A percentile compares a stretch with the other conserved stretches of the same genome.
Evolutionary conservation across 495 filamentous ascomycete genomes (phyloP).

Genomic region (Penicillium manginii): DNA sequence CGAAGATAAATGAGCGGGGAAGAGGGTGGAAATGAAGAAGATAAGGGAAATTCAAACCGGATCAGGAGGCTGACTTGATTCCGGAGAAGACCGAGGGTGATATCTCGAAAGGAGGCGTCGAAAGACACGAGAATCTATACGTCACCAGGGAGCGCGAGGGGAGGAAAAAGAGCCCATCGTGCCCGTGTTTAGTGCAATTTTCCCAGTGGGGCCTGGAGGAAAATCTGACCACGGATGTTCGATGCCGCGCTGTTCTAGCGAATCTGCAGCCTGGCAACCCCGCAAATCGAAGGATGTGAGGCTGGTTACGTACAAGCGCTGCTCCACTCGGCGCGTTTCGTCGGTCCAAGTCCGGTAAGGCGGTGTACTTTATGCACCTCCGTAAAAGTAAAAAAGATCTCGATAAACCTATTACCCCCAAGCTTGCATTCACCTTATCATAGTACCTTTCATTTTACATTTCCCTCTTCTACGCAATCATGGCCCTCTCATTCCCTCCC

Average conservation of each 20-base stretch:
- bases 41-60: constrained; percentile 4
- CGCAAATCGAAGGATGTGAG: not conserved
- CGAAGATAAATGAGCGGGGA: not conserved
- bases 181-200: not conserved
- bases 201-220: not conserved
- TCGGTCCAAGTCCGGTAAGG: not conserved
- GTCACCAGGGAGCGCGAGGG: not conserved
- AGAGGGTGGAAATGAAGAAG: constrained; percentile 6
- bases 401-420: too few species aligned
- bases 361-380: too few species aligned
- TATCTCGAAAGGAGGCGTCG: not conserved
- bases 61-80: not conserved
- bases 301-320: not conserved
- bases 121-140: not conserved
- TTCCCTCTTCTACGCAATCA: constrained; percentile 15
- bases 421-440: not conserved
- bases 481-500: constrained; percentile 47
- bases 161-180: not conserved
- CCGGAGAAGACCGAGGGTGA: not conserved
- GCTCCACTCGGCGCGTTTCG: constrained; percentile 3
- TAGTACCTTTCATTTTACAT: not conserved
- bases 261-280: not conserved
- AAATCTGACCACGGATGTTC: constrained; percentile 1
- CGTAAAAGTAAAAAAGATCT: too few species aligned
- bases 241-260: not conserved